Percentiles rank a stretch among this genome's conserved stretches.
Conservation (phyloP, 371 early-diverging fungal species). For the Mortierella sp. region DNA sequence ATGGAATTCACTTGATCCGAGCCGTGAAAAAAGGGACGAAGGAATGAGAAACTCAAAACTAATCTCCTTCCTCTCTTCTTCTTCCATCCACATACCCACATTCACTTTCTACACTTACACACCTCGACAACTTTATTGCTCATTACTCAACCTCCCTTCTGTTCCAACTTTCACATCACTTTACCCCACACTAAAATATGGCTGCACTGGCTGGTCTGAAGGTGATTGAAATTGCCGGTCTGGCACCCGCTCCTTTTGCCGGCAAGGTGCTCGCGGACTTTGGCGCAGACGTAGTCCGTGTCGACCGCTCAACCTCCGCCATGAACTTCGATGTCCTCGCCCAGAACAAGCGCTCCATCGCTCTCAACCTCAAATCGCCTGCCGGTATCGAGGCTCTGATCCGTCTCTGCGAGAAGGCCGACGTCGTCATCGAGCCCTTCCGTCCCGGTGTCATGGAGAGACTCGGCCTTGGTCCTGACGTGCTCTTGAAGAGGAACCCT, state of each 20-base stretch:
- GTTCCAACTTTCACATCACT: constrained; percentile 18
- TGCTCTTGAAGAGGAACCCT: constrained; percentile 68
- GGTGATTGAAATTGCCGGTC: constrained; percentile 82
- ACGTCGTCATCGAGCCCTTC: constrained; percentile 84
- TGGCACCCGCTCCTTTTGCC: constrained; percentile 83
- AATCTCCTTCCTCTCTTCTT: not conserved
- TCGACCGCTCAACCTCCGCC: constrained; percentile 66
- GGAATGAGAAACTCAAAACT: not conserved
- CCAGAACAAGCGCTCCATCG: constrained; percentile 78
- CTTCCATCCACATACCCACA: not conserved
- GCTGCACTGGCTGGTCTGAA: constrained; percentile 67
- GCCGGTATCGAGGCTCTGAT: constrained; percentile 64
- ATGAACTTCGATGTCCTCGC: constrained; percentile 69
- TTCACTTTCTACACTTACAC: not conserved
- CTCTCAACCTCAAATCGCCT: constrained; percentile 73
- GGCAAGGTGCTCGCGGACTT: constrained; percentile 82
- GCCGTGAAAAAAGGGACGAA: constrained; percentile 18
- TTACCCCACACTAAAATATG: constrained; percentile 52
- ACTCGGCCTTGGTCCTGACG: constrained; percentile 78
- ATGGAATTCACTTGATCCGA: constrained; percentile 20
- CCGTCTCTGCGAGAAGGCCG: constrained; percentile 65
- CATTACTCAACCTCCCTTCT: not conserved
- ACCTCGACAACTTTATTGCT: not conserved
- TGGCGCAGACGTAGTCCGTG: constrained; percentile 82
- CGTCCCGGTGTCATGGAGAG: constrained; percentile 84